Base-by-base conservation (phyloP, 2,329 filamentous ascomycete species). In the Arthroderma sp. region DNA sequence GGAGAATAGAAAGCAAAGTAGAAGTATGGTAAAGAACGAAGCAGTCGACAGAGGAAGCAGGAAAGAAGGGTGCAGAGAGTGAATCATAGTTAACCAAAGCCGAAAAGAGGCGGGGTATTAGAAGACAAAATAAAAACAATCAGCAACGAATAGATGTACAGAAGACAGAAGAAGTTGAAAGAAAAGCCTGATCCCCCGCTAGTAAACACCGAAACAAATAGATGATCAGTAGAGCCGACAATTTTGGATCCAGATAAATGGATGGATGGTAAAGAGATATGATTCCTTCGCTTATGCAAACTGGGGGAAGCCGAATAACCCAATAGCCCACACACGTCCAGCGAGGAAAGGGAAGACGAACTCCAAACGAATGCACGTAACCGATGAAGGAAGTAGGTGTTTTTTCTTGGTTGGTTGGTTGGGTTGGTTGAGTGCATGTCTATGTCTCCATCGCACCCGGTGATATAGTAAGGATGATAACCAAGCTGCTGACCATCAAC, bases 401-500 rank as follows among this genome's bases (percentile, higher is more conserved):
- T 8, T 11, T 47, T 19, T 47, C 11, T 23, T 41, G 38, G 19
- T 21, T 43, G 11, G 7, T n/a, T 31, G 15, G 25, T 33, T 31
- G 13, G 7, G 25, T 13, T 17, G 4, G 11, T 4, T 47, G 47
- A 17, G 25, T 33, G 47, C 15, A 33, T 17, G 28, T 17, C 31
- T 49, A 60, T 2, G 13, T 38, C 55, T 61, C 59, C 54, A 58
- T n/a, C 17, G 59, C 60, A 11, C 63, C 66, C 2, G 79, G 77
- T 21, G 78, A 77, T 61, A 84, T 73, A 1, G 75, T 77, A 61
- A 84, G 63, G 43, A 85, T 79, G 2, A 85, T 79, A 11, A 81
- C 77, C 62, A 85, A 67, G 65, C 80, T 80, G 57, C 78, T 72
- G 51, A 84, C 68, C 63, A 85, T 83, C 64, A 85, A 66, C 8